A percentile compares a stretch with the other conserved stretches of the same genome.
Conservation (phyloP, 139 green algal species). For the Ulvella scutata region DNA sequence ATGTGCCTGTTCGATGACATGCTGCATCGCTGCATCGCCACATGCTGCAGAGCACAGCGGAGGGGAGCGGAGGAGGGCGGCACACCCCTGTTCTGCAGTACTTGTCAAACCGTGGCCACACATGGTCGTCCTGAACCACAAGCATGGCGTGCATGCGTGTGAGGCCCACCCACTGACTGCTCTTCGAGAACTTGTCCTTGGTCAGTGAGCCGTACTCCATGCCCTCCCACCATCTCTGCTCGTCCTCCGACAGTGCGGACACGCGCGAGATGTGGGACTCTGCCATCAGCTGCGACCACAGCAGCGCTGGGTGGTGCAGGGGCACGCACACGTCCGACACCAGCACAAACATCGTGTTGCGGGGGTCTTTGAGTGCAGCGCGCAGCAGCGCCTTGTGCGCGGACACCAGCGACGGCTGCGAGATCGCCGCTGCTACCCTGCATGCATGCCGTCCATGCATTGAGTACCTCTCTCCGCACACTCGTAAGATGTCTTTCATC, state of each 20-base stretch:
- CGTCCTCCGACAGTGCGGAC: too few species aligned
- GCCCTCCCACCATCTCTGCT: background rate
- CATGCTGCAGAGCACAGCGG: background rate
- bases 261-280: background rate
- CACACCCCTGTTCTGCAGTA: slow-evolving; percentile 10
- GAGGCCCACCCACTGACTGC: slow-evolving; percentile 14
- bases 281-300: slow-evolving; percentile 4
- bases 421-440: background rate
- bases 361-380: slow-evolving; percentile 6
- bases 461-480: background rate
- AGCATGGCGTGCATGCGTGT: slow-evolving; percentile 13
- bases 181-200: slow-evolving; percentile 14
- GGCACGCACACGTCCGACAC: slow-evolving; percentile 15
- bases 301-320: slow-evolving; percentile 2
- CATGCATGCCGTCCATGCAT: background rate
- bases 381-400: slow-evolving; percentile 6
- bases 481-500: background rate
- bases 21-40: background rate
- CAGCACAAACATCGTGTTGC: slow-evolving; percentile 11
- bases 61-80: background rate
- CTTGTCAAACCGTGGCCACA: slow-evolving; percentile 8
- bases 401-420: slow-evolving; percentile 3
- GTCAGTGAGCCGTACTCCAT: slow-evolving; percentile 8
- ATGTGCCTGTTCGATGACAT: background rate
- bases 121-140: slow-evolving; percentile 10